Conservation (phyloP, 129 eudicot genomes). For the Cynara cardunculus region DNA sequence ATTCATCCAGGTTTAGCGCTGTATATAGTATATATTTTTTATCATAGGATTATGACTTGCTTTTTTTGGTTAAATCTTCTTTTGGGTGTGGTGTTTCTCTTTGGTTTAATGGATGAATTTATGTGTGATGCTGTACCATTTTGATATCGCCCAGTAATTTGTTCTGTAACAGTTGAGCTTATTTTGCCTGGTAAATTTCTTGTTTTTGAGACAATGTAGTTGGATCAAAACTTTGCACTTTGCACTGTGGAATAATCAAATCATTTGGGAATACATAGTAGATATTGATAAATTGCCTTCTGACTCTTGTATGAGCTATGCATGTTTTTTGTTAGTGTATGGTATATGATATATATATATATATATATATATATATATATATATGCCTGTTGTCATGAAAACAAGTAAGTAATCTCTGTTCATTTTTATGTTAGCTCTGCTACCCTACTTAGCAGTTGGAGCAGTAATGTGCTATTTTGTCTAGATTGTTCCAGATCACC, state of each 20-base stretch:
- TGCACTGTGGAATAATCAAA: neutral
- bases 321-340: neutral
- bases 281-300: conserved; percentile 1
- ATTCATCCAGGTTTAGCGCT: conserved; percentile 14
- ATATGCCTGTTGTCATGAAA: neutral
- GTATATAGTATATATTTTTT: conserved; percentile 4
- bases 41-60: conserved; percentile 5
- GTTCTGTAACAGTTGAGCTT: conserved; percentile 9
- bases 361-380: no score
- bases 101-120: conserved; percentile 1
- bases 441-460: neutral
- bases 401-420: neutral
- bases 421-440: neutral
- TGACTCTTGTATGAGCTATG: neutral
- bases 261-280: neutral
- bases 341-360: neutral
- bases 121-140: neutral
- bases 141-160: neutral
- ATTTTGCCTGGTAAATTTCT: neutral
- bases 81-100: conserved; percentile 12
- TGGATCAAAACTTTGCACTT: neutral
- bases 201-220: conserved; percentile 17
- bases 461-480: neutral
- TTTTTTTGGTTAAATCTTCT: conserved; percentile 11
- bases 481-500: no score